A percentile compares a stretch with the other conserved stretches of the same genome.
These are phyloP conservation scores for Geotrichum macrosporum DNA, from an alignment of 1,139 yeast genomes.

Conservation along the genomic window DNA sequence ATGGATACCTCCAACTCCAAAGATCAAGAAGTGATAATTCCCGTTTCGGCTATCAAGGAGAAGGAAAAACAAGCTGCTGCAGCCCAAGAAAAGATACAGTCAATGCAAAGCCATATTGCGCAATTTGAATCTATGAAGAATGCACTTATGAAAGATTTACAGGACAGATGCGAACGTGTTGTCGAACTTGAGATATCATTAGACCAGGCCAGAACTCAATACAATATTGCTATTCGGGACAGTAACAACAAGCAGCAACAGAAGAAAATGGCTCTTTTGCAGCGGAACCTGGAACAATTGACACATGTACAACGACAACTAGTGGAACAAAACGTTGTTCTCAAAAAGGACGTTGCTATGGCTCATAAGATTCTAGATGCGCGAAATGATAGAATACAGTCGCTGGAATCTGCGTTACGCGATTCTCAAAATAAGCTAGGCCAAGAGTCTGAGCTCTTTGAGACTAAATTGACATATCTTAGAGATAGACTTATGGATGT, in stretches of 20 bases:
- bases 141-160: conserved; percentile 42
- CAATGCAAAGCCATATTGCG: conserved; percentile 29
- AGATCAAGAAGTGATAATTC: conserved; percentile 6
- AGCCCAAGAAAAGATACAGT: conserved; percentile 27
- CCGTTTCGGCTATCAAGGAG: conserved; percentile 21
- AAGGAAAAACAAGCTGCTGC: conserved; percentile 20
- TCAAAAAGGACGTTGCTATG: conserved; percentile 48
- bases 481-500: conserved; percentile 42
- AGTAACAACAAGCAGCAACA: conserved; percentile 37
- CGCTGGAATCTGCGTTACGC: conserved; percentile 49
- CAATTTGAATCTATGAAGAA: conserved; percentile 38
- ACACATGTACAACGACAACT: conserved; percentile 43
- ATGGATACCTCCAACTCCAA: not conserved
- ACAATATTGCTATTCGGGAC: conserved; percentile 34
- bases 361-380: conserved; percentile 57
- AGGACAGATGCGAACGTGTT: conserved; percentile 42
- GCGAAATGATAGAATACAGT: conserved; percentile 55
- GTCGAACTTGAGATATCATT: conserved; percentile 44
- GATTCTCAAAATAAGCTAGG: conserved; percentile 51
- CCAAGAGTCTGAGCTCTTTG: conserved; percentile 49
- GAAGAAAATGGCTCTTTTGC: conserved; percentile 42
- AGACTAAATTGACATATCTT: conserved; percentile 46
- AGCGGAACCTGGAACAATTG: conserved; percentile 46
- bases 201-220: conserved; percentile 40
- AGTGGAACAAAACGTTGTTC: conserved; percentile 45